Percentiles rank a stretch among this genome's conserved stretches.
phyloP scores from a whole-genome alignment of 345 rosid genomes.

The Eutrema heterophyllum region DNA sequence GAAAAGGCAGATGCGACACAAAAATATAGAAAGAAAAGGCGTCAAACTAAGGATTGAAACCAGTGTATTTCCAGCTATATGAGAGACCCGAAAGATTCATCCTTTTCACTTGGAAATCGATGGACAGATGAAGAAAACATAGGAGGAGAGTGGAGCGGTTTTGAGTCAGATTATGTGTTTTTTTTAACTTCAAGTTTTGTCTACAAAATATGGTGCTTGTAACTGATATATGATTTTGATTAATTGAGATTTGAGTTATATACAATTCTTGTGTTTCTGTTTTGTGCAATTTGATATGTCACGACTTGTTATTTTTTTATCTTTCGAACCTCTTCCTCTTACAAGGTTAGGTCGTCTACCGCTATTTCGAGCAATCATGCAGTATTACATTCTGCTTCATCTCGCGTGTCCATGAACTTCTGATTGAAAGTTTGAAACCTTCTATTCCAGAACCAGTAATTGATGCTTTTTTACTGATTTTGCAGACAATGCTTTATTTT shows the following conservation, averaged over 20 bases:
- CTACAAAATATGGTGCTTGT: not conserved
- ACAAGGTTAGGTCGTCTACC: not conserved
- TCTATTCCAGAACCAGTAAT: not conserved
- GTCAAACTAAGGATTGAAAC: constrained; percentile 26
- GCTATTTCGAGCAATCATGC: not conserved
- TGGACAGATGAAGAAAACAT: not conserved
- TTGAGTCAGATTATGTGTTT: not conserved
- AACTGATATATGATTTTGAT: constrained; percentile 1
- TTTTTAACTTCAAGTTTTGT: not conserved
- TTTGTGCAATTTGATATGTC: not conserved
- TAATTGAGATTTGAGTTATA: constrained; percentile 1
- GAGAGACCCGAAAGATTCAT: not conserved
- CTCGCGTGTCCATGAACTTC: not conserved
- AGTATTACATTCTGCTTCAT: not conserved
- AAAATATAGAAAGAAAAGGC: constrained; percentile 21
- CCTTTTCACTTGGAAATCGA: not conserved
- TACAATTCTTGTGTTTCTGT: not conserved
- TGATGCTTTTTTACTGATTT: not conserved
- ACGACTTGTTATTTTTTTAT: not conserved
- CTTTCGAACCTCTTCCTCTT: not conserved
- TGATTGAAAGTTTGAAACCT: not conserved
- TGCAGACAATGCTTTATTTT: not conserved
- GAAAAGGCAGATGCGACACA: not conserved
- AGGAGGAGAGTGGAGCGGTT: not conserved
- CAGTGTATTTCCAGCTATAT: not conserved